phyloP scores from a whole-genome alignment of 169 alveolate species.

The Neospora caninum region DNA sequence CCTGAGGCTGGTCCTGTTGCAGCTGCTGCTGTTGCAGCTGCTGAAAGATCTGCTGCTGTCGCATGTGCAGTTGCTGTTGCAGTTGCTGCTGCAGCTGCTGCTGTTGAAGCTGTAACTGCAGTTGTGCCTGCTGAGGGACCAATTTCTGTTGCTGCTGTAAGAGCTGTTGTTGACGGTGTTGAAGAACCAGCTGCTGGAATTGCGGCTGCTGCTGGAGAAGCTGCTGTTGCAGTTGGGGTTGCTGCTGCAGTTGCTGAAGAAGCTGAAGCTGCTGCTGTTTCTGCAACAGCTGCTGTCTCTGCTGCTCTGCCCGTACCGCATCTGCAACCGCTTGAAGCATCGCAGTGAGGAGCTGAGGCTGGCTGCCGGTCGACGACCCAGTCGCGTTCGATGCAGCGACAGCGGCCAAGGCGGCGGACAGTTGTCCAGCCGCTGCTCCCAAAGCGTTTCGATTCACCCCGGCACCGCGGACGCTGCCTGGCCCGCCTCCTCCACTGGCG shows the following conservation, averaged over 20 bases:
- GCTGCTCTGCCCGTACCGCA: slow-evolving; percentile 15
- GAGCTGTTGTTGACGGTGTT: background rate
- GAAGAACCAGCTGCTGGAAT: background rate
- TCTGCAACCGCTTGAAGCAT: slow-evolving; percentile 1
- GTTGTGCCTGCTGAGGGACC: background rate
- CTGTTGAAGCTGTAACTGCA: background rate
- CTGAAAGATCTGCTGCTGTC: background rate
- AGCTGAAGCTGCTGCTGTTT: slow-evolving; percentile 18
- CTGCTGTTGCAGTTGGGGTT: background rate
- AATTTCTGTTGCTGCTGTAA: slow-evolving; percentile 3
- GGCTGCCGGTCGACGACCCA: background rate
- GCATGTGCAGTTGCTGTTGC: background rate
- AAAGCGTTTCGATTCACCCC: background rate
- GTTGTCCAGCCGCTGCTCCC: background rate
- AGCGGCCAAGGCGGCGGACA: slow-evolving; percentile 13
- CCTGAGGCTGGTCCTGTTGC: slow-evolving; percentile 6
- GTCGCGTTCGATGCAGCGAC: background rate
- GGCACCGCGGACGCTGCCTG: background rate
- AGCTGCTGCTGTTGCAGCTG: slow-evolving; percentile 25
- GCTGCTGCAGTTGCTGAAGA: background rate
- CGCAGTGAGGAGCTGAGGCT: background rate
- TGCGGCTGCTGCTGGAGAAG: background rate
- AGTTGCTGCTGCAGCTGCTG: background rate
- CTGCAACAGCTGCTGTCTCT: slow-evolving; percentile 28
- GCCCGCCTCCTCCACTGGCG: background rate